These are phyloP conservation scores for Fonsecaea multimorphosa DNA, from an alignment of 2,329 filamentous ascomycete genomes.

Conservation along the genomic window DNA sequence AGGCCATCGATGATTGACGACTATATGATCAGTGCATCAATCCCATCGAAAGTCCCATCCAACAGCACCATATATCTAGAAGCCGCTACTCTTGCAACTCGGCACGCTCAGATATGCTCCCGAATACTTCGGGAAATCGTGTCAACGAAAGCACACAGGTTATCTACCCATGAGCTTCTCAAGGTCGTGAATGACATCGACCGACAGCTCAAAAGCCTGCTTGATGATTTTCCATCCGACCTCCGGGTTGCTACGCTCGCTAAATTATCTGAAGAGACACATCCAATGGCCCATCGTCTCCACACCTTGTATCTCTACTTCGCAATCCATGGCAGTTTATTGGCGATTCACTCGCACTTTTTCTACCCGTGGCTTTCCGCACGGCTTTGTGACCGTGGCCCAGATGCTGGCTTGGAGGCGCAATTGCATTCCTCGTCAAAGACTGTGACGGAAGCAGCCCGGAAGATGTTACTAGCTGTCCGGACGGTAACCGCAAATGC, in stretches of 20 bases:
- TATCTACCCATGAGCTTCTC: conserved; percentile 13
- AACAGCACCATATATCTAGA: conserved; percentile 7
- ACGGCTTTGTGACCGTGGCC: not conserved
- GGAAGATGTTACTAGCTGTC: conserved; percentile 26
- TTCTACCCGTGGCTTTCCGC: conserved; percentile 24
- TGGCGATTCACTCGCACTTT: conserved; percentile 18
- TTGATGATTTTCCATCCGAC: conserved; percentile 18
- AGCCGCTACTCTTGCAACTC: not conserved
- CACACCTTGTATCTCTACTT: conserved; percentile 23
- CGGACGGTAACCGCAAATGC: conserved; percentile 3
- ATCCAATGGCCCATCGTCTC: not conserved
- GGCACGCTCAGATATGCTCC: conserved; percentile 13
- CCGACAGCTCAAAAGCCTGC: conserved; percentile 11
- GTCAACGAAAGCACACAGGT: conserved; percentile 7
- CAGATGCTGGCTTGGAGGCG: conserved; percentile 6
- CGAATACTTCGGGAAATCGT: conserved; percentile 13
- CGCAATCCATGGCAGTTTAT: conserved; percentile 20
- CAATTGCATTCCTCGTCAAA: conserved; percentile 6
- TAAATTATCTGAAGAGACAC: not conserved
- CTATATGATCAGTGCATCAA: conserved; percentile 12
- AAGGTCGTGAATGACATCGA: conserved; percentile 7
- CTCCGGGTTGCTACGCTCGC: conserved; percentile 10
- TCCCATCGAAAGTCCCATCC: not conserved
- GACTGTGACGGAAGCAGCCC: conserved; percentile 16
- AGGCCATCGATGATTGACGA: conserved; percentile 17